Evolutionary conservation across 495 filamentous ascomycete genomes (phyloP).

Genomic region (Penicillium odoratum): DNA sequence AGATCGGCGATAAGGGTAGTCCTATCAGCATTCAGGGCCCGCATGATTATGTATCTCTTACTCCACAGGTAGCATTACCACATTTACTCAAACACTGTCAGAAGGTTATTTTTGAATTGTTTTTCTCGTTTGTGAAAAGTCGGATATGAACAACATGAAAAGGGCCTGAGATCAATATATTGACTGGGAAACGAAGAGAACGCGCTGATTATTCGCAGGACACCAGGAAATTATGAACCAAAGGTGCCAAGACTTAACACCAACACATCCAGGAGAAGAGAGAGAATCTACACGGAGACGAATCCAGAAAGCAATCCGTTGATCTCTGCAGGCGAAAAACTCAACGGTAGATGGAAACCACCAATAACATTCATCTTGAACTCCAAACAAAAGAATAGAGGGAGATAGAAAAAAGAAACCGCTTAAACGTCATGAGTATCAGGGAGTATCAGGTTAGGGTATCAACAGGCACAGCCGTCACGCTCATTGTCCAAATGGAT

Average conservation of each 20-base stretch:
- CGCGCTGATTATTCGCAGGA: slow-evolving; percentile 6
- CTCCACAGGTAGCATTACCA: neutral
- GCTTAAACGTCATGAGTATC: slow-evolving; percentile 33
- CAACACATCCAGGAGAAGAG: neutral
- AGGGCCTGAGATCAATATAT: slow-evolving; percentile 1
- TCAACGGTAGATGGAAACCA: slow-evolving; percentile 16
- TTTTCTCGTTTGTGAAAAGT: neutral
- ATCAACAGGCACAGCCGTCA: slow-evolving; percentile 88
- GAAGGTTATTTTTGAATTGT: slow-evolving; percentile 4
- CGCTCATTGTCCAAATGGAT: slow-evolving; percentile 90
- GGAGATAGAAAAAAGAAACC: slow-evolving; percentile 16
- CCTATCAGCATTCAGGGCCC: slow-evolving; percentile 9
- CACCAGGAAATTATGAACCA: neutral
- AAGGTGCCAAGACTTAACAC: neutral
- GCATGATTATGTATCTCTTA: neutral
- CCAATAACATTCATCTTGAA: slow-evolving; percentile 16
- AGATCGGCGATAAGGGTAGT: slow-evolving; percentile 18
- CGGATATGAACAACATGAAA: slow-evolving; percentile 4
- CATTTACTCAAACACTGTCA: neutral
- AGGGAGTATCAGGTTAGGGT: slow-evolving; percentile 17
- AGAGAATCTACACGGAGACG: slow-evolving; percentile 26
- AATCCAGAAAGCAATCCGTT: slow-evolving; percentile 13
- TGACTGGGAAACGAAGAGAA: neutral
- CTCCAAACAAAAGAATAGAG: slow-evolving; percentile 13
- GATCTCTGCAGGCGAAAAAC: slow-evolving; percentile 22